Conservation (phyloP, 257 asterid genomes). For the Solanum bulbocastanum region DNA sequence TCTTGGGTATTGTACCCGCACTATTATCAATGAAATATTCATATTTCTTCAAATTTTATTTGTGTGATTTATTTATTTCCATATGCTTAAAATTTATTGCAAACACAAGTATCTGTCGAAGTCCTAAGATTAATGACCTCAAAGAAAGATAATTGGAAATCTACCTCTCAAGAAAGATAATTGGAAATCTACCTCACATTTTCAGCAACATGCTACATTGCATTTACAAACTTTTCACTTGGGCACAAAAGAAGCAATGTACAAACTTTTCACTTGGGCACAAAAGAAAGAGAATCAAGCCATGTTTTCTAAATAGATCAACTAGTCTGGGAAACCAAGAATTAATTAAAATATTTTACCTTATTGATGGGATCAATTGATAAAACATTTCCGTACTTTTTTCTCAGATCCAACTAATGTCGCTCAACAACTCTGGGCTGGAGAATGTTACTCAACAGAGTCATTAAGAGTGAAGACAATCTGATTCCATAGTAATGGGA, state of each 20-base stretch:
- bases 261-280: constrained; percentile 46
- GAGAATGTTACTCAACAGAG: constrained; percentile 9
- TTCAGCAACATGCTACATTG: constrained; percentile 59
- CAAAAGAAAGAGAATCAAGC: not conserved
- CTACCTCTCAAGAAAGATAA: constrained; percentile 26
- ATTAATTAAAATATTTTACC: constrained; percentile 23
- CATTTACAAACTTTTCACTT: constrained; percentile 44
- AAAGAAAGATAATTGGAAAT: not conserved
- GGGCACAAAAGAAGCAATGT: constrained; percentile 3
- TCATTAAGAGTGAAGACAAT: constrained; percentile 35
- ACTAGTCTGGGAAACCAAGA: not conserved
- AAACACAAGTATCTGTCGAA: constrained; percentile 29
- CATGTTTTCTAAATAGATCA: not conserved
- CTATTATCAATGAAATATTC: no score
- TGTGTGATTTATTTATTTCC: no score
- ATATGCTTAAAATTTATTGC: no score
- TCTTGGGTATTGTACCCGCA: no score
- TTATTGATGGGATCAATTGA: constrained; percentile 69
- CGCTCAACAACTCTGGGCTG: constrained; percentile 77
- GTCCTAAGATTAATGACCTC: not conserved
- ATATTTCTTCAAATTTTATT: no score
- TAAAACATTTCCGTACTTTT: constrained; percentile 76
- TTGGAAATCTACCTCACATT: constrained; percentile 42
- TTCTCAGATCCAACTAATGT: constrained; percentile 63
- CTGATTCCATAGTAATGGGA: constrained; percentile 91